Conservation (phyloP, 192 early-diverging fungal species). For the Coemansia sp. region DNA sequence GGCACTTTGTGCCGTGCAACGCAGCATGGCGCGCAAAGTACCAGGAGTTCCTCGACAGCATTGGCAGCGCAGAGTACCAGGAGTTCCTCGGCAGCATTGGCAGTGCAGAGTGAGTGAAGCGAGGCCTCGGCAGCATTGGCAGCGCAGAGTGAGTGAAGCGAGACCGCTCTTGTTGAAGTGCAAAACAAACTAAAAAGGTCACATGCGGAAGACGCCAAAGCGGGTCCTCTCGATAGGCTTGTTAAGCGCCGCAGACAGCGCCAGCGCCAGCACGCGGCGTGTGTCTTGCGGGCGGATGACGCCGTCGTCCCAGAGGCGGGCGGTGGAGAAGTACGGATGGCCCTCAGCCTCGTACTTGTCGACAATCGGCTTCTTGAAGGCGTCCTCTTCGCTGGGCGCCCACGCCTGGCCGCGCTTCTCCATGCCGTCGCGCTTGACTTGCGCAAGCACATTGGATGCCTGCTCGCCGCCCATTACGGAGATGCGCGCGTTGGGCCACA, state of each 20-base stretch:
- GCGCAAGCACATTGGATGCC: conserved; percentile 88
- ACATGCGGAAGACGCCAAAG: conserved; percentile 98
- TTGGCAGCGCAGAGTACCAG: conserved; percentile 15
- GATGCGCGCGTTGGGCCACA: conserved; percentile 93
- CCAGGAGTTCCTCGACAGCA: conserved; percentile 22
- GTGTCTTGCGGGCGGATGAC: conserved; percentile 90
- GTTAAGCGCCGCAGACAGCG: conserved; percentile 78
- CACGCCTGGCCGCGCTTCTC: conserved; percentile 77
- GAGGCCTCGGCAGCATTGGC: conserved; percentile 2
- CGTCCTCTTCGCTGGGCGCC: conserved; percentile 74
- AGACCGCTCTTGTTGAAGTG: neutral
- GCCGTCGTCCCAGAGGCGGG: conserved; percentile 93
- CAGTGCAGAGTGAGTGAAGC: conserved; percentile 15
- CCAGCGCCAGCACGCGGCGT: conserved; percentile 83
- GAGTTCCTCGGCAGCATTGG: conserved; percentile 15
- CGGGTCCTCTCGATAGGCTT: conserved; percentile 69
- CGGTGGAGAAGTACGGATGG: conserved; percentile 92
- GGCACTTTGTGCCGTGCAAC: conserved; percentile 40
- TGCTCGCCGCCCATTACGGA: conserved; percentile 99
- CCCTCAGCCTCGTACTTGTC: conserved; percentile 90
- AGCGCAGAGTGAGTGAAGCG: neutral
- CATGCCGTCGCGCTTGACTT: conserved; percentile 82
- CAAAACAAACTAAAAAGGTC: conserved; percentile 17
- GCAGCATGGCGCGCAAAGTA: conserved; percentile 30
- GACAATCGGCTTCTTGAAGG: conserved; percentile 81